A percentile compares a stretch with the other conserved stretches of the same genome.
Conservation (phyloP, 2,329 filamentous ascomycete genomes). For the Exophiala dermatitidis region DNA sequence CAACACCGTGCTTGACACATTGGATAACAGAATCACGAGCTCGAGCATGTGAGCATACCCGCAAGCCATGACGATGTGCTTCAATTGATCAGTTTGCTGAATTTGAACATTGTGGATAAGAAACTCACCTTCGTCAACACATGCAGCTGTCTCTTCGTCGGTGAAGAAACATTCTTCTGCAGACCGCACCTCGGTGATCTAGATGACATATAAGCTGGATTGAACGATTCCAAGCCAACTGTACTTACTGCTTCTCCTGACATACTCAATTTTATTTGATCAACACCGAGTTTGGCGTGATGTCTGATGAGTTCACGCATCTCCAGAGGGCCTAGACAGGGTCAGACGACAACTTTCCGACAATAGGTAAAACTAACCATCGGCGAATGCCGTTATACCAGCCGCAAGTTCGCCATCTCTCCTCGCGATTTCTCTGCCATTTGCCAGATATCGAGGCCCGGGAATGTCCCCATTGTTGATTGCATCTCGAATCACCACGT, state of each 20-base stretch:
- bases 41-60: slow-evolving; percentile 42
- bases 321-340: slow-evolving; percentile 27
- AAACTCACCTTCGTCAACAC: slow-evolving; percentile 37
- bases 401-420: slow-evolving; percentile 41
- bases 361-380: slow-evolving; percentile 26
- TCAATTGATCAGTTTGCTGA: too few species aligned
- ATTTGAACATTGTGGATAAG: too few species aligned
- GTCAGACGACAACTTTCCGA: too few species aligned
- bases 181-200: slow-evolving; percentile 30
- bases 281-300: slow-evolving; percentile 36
- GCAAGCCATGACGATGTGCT: slow-evolving; percentile 32
- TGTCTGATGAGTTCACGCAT: slow-evolving; percentile 38
- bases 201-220: not conserved
- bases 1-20: slow-evolving; percentile 41
- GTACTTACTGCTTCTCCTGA: slow-evolving; percentile 33
- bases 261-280: slow-evolving; percentile 43
- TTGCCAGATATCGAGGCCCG: slow-evolving; percentile 44
- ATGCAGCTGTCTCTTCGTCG: slow-evolving; percentile 42
- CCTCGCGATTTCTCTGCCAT: slow-evolving; percentile 45
- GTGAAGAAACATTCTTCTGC: slow-evolving; percentile 44
- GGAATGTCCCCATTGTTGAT: slow-evolving; percentile 46
- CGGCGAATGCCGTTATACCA: slow-evolving; percentile 39
- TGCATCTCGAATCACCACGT: slow-evolving; percentile 43
- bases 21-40: slow-evolving; percentile 41
- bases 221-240: not conserved